A percentile compares a stretch with the other conserved stretches of the same genome.
These are phyloP conservation scores for Lithospermum erythrorhizon DNA, from an alignment of 257 asterid genomes.

Conservation along the genomic window DNA sequence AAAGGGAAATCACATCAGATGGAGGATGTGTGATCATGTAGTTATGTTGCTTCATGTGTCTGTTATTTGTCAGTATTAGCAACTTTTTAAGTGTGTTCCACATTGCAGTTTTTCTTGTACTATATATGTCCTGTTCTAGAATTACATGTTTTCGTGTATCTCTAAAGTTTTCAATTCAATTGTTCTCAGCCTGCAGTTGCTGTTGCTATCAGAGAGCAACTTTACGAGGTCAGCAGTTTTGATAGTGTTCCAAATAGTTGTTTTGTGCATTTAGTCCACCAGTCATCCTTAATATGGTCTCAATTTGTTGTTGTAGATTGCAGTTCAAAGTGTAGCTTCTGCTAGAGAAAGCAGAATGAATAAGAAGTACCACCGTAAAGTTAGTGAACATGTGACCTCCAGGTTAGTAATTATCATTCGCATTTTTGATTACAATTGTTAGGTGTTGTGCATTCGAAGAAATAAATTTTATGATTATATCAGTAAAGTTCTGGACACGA, in stretches of 20 bases:
- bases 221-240: conserved; percentile 61
- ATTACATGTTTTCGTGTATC: background rate
- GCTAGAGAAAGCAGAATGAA: conserved; percentile 76
- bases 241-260: conserved; percentile 1
- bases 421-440: conserved; percentile 1
- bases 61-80: too few species aligned
- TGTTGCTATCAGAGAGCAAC: conserved; percentile 86
- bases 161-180: conserved; percentile 4
- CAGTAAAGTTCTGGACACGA: conserved; percentile 1
- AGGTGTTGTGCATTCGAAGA: background rate
- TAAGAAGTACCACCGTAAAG: conserved; percentile 81
- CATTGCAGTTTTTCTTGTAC: too few species aligned
- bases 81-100: too few species aligned
- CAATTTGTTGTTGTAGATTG: conserved; percentile 42
- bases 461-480: background rate
- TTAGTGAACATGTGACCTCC: conserved; percentile 49
- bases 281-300: conserved; percentile 4
- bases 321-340: conserved; percentile 84
- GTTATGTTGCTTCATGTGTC: too few species aligned
- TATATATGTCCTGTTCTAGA: background rate
- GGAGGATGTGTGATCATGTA: too few species aligned
- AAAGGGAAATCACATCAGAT: too few species aligned
- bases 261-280: background rate
- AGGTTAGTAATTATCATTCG: conserved; percentile 28
- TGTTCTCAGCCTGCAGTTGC: conserved; percentile 86